phyloP scores from a whole-genome alignment of 2,329 filamentous ascomycete species.

The Sporothrix mexicana region DNA sequence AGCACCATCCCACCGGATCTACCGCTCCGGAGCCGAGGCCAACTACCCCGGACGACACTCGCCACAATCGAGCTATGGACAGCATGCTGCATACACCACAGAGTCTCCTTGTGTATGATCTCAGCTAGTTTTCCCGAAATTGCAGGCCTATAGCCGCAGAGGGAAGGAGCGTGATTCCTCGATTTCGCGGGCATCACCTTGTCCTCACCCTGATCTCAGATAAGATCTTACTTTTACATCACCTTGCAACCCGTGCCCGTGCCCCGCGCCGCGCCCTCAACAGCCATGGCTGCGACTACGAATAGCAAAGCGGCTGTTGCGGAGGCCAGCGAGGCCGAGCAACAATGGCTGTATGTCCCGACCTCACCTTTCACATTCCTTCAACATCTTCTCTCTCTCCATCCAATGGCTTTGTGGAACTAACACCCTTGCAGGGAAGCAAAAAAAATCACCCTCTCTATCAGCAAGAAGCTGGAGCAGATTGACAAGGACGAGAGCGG shows the following conservation, averaged over 20 bases:
- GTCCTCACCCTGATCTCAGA: conserved; percentile 26
- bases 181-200: conserved; percentile 14
- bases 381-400: no score
- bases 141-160: conserved; percentile 17
- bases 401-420: not conserved
- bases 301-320: conserved; percentile 27
- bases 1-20: conserved; percentile 30
- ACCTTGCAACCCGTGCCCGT: conserved; percentile 4
- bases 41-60: conserved; percentile 20
- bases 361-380: not conserved
- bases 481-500: conserved; percentile 38
- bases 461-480: conserved; percentile 38
- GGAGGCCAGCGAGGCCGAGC: conserved; percentile 35
- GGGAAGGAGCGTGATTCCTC: conserved; percentile 9
- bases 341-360: conserved; percentile 36
- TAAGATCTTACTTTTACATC: conserved; percentile 9
- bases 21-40: conserved; percentile 32
- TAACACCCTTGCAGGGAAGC: conserved; percentile 35
- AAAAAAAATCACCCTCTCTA: conserved; percentile 37
- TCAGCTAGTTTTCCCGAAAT: conserved; percentile 34
- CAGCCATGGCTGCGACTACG: not conserved
- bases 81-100: conserved; percentile 27
- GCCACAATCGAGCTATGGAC: conserved; percentile 37
- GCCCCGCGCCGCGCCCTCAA: conserved; percentile 16
- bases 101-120: conserved; percentile 36